Evolutionary conservation across 1,139 yeast genomes (phyloP), one percentile per base, ranked within the genome.

Genomic region (Debaryomyces fabryi): DNA sequence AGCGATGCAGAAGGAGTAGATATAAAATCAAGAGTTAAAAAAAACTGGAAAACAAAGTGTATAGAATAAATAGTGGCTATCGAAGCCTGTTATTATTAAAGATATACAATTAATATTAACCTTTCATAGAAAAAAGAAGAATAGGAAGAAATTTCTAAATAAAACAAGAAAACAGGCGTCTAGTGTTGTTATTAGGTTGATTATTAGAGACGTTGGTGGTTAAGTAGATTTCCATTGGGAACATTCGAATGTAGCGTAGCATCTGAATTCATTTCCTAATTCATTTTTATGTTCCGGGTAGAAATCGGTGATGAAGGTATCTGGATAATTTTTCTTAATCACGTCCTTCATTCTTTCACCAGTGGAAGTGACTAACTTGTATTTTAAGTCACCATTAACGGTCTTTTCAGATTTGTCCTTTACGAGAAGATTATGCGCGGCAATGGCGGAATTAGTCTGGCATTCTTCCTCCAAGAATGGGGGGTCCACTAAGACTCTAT

Each of bases 401-500:
- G 83, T 72, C 52, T 63, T 68, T 2, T 58, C 59, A 1, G 63
- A 55, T 46, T 63, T 67, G 45, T 81, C 79, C 1, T 63, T 57
- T 8, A 72, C 74, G 46, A 87, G 64, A 44, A 90, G 67, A 43
- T 81, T 78, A 38, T 82, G 74, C 0, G 93, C 95, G 3, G 95
- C 86, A 41, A 76, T 60, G 0, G 95, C 79, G 1, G 89, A 85
- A 57, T 87, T 88, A 12, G 81, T 71, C 65, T 91, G 97, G 59
- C 97, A 90, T 45, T 86, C 90, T 40, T 78, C 82, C 55, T 88
- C 89, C 50, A 91, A 71, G 59, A 88, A 91, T 24, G 97, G 97
- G 1, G 97, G 97, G 64, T 91, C 97, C 12, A 90, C 83, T 50
- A 91, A 68, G n/a, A 89, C 63, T 55, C 96, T 71, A 60, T 90